A percentile compares a stretch with the other conserved stretches of the same genome.
phyloP scores from a whole-genome alignment of 176 grass and related monocot species.

The Zoysia pacifica region DNA sequence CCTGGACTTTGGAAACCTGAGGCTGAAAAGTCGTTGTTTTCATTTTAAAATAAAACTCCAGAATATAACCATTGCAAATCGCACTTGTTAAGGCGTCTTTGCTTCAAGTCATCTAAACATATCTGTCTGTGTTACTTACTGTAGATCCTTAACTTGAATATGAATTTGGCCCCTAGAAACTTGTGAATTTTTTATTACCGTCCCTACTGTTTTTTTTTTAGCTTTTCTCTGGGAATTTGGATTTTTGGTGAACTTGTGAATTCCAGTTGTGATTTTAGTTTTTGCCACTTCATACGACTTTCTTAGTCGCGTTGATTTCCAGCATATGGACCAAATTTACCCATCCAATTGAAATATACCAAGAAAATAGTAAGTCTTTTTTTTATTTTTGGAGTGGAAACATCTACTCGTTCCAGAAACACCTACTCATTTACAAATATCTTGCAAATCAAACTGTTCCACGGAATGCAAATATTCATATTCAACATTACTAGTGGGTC shows the following conservation, averaged over 20 bases:
- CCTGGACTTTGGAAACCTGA: background rate
- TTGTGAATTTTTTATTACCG: no score
- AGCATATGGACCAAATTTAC: background rate
- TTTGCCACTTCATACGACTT: background rate
- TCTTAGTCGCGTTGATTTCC: background rate
- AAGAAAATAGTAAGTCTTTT: background rate
- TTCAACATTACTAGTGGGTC: slow-evolving; percentile 25
- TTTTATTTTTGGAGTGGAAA: background rate
- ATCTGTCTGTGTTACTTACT: no score
- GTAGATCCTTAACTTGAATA: no score
- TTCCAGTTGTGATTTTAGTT: background rate
- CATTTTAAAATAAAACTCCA: no score
- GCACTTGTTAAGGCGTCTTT: no score
- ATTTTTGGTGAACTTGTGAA: no score
- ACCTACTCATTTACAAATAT: background rate
- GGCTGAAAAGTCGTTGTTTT: no score
- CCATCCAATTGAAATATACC: background rate
- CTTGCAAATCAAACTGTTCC: background rate
- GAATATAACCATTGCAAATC: no score
- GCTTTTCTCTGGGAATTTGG: no score
- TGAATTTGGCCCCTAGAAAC: no score
- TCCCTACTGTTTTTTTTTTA: no score
- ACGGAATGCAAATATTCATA: background rate
- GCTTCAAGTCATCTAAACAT: no score
- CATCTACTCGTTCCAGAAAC: background rate